These are phyloP conservation scores for Lachancea dasiensis DNA, from an alignment of 805 yeast genomes.

Conservation along the genomic window DNA sequence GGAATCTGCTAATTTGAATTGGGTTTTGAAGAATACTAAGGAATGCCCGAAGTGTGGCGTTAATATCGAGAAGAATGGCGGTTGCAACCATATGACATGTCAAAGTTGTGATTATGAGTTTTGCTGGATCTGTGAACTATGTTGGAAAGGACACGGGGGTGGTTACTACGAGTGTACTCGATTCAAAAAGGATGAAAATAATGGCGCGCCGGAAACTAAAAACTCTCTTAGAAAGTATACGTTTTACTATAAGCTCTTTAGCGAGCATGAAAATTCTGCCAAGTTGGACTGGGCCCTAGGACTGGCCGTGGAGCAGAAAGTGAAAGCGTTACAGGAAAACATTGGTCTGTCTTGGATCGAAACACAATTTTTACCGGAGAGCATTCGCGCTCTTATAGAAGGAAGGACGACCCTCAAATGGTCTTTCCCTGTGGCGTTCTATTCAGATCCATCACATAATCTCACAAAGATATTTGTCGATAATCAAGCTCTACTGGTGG, in stretches of 20 bases:
- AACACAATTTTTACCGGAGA: conserved; percentile 73
- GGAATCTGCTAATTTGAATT: conserved; percentile 81
- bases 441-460: conserved; percentile 46
- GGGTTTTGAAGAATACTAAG: conserved; percentile 83
- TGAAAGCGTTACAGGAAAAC: conserved; percentile 58
- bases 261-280: conserved; percentile 71
- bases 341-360: conserved; percentile 78
- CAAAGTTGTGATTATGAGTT: conserved; percentile 69
- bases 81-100: conserved; percentile 96
- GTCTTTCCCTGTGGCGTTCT: conserved; percentile 81
- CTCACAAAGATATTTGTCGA: conserved; percentile 61
- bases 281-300: conserved; percentile 63
- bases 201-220: conserved; percentile 30
- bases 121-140: conserved; percentile 87
- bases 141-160: conserved; percentile 67
- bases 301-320: conserved; percentile 54
- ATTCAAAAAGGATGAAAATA: conserved; percentile 40
- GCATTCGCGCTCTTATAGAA: conserved; percentile 54
- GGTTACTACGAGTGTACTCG: conserved; percentile 63
- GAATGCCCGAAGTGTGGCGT: conserved; percentile 79
- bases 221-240: conserved; percentile 29
- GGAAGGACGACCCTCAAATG: conserved; percentile 80
- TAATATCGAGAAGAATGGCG: conserved; percentile 87
- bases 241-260: conserved; percentile 53
- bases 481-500: conserved; percentile 57